A percentile compares a stretch with the other conserved stretches of the same genome.
Evolutionary conservation across 2,329 filamentous ascomycete genomes (phyloP).

Genomic region (Paramyrothecium sp.): DNA sequence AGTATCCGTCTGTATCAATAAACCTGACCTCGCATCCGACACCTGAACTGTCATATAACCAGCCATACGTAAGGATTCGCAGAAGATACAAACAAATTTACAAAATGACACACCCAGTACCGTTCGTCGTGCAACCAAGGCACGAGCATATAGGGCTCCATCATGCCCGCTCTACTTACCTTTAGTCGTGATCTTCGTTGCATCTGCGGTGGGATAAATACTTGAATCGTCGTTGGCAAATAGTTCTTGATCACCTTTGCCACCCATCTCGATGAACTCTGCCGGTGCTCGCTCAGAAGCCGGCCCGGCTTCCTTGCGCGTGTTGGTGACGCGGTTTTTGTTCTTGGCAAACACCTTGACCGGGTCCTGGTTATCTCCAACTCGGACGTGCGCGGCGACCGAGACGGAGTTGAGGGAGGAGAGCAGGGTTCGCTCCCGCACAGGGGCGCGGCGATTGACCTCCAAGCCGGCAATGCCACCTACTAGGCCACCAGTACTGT

Average conservation of each 20-base stretch:
- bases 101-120: background rate
- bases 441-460: slow-evolving; percentile 76
- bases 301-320: slow-evolving; percentile 61
- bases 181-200: slow-evolving; percentile 24
- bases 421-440: slow-evolving; percentile 82
- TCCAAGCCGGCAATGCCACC: slow-evolving; percentile 81
- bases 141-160: too few species aligned
- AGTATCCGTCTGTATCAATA: background rate
- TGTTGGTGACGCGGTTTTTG: slow-evolving; percentile 34
- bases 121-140: too few species aligned
- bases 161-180: background rate
- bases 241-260: slow-evolving; percentile 78
- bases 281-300: slow-evolving; percentile 63
- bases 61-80: background rate
- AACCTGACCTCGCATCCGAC: background rate
- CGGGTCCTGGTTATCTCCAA: slow-evolving; percentile 53
- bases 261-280: slow-evolving; percentile 83
- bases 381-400: slow-evolving; percentile 50
- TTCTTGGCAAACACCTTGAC: slow-evolving; percentile 80
- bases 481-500: slow-evolving; percentile 90
- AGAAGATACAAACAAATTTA: background rate
- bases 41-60: background rate
- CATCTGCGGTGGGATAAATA: slow-evolving; percentile 41
- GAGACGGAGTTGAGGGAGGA: slow-evolving; percentile 76
- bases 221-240: slow-evolving; percentile 63